phyloP scores from a whole-genome alignment of 2,329 filamentous ascomycete genomes.

The Neoarthrinium moseri region DNA sequence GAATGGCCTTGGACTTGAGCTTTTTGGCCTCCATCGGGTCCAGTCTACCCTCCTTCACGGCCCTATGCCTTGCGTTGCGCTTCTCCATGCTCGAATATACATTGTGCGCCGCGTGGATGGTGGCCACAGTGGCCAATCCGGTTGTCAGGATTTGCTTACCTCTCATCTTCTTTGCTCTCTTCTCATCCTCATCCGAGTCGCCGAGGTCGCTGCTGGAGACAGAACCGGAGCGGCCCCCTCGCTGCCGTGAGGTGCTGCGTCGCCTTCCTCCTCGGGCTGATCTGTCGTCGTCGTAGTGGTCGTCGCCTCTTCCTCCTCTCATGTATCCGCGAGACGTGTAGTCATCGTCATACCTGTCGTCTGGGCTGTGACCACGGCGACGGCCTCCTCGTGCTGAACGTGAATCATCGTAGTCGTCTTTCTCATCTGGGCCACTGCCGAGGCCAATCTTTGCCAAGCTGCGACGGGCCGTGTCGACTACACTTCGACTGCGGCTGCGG shows the following conservation, averaged over 20 bases:
- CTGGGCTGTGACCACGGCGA: conserved; percentile 24
- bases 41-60: conserved; percentile 53
- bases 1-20: conserved; percentile 54
- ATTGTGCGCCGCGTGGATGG: conserved; percentile 58
- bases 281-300: conserved; percentile 48
- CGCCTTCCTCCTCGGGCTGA: conserved; percentile 32
- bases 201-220: conserved; percentile 55
- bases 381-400: conserved; percentile 35
- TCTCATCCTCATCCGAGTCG: conserved; percentile 57
- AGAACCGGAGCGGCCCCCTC: conserved; percentile 43
- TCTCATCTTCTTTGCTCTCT: conserved; percentile 55
- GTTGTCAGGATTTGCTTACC: conserved; percentile 61
- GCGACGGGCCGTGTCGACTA: conserved; percentile 62
- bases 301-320: conserved; percentile 30
- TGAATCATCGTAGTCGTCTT: conserved; percentile 41
- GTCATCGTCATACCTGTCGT: conserved; percentile 33
- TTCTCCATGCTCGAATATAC: conserved; percentile 60
- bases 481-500: conserved; percentile 62
- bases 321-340: conserved; percentile 32
- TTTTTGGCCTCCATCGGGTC: conserved; percentile 52
- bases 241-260: conserved; percentile 38
- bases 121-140: conserved; percentile 56
- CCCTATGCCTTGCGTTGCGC: conserved; percentile 50
- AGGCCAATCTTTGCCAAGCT: conserved; percentile 62
- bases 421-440: conserved; percentile 45